Evolutionary conservation across 345 rosid genomes (phyloP).

Genomic region (Moringa oleifera): DNA sequence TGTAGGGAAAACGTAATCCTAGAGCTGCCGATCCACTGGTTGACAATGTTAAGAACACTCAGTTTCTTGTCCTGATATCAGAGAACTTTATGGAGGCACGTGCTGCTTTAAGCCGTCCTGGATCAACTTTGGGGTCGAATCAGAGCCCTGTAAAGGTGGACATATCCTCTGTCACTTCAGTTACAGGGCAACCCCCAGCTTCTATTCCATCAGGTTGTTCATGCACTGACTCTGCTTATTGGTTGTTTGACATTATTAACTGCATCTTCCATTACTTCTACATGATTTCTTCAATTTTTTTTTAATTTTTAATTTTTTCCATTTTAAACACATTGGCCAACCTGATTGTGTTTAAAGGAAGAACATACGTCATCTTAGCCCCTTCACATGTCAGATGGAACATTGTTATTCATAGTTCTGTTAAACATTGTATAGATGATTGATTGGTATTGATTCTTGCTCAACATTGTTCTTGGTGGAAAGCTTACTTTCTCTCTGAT

Average conservation of each 20-base stretch:
- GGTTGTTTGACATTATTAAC: slow-evolving; percentile 6
- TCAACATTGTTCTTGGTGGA: slow-evolving; percentile 11
- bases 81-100: slow-evolving; percentile 90
- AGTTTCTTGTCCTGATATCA: slow-evolving; percentile 78
- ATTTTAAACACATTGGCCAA: slow-evolving; percentile 1
- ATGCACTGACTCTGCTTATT: slow-evolving; percentile 8
- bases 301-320: too few relatives aligned
- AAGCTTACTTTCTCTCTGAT: slow-evolving; percentile 14
- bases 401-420: slow-evolving; percentile 2
- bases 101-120: slow-evolving; percentile 74
- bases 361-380: not conserved
- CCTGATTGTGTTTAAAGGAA: not conserved
- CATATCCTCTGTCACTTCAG: slow-evolving; percentile 60
- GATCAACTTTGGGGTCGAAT: slow-evolving; percentile 56
- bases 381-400: not conserved
- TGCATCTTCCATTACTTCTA: slow-evolving; percentile 10
- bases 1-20: slow-evolving; percentile 74
- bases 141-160: slow-evolving; percentile 83
- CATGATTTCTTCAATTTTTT: slow-evolving; percentile 9
- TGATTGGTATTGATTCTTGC: slow-evolving; percentile 1
- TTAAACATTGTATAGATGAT: not conserved
- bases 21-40: slow-evolving; percentile 61
- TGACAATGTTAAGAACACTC: slow-evolving; percentile 63
- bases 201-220: slow-evolving; percentile 61
- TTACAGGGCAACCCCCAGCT: slow-evolving; percentile 56